Evolutionary conservation across 345 rosid genomes (phyloP), one percentile per base, ranked within the genome.

Genomic region (Linum lewisii): DNA sequence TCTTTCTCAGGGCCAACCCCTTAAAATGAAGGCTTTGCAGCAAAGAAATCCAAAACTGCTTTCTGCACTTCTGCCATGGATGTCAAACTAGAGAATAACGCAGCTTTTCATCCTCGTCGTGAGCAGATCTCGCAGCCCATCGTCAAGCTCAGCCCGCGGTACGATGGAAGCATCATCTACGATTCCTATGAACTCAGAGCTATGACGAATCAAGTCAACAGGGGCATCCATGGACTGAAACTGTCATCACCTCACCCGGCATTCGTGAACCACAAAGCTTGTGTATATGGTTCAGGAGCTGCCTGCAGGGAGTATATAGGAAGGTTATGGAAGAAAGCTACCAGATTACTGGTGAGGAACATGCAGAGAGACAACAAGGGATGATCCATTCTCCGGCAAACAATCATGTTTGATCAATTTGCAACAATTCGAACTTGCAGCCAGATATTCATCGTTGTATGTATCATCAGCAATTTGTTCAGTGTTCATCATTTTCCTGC

Each of bases 271-370:
- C 47, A 37, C 64, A 49, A 42, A 37, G 58, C 45, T 1, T 19
- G 63, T 60, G 53, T 22, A 0, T 54, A 42, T 18, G 51, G 57
- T 36, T 10, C 64, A 6, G 44, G 32, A 54, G 36, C 63, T 6
- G 70, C 52, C n/a, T 19, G 60, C 19, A 21, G 65, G 42, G 74
- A 75, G 54, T 50, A 77, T 5, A 58, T 69, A 3, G 55, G 69
- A 34, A 69, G 61, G 71, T 68, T 81, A 18, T 79, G 82, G 82
- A 75, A 77, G 70, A 79, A 77, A 52, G 69, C 75, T 19, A 81
- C 64, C 62, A 72, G 66, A 56, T 25, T 67, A 56, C 60, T 19
- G 11, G 11, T 38, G 22, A 54, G 70, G 72, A 69, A 57, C 19
- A 68, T 44, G 58, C 62, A 24, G 56, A 19, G 13, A 45, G 51